Evolutionary conservation across 2,329 filamentous ascomycete genomes (phyloP), one percentile per base, ranked within the genome.

Genomic region (Gliomastix tumulicola): DNA sequence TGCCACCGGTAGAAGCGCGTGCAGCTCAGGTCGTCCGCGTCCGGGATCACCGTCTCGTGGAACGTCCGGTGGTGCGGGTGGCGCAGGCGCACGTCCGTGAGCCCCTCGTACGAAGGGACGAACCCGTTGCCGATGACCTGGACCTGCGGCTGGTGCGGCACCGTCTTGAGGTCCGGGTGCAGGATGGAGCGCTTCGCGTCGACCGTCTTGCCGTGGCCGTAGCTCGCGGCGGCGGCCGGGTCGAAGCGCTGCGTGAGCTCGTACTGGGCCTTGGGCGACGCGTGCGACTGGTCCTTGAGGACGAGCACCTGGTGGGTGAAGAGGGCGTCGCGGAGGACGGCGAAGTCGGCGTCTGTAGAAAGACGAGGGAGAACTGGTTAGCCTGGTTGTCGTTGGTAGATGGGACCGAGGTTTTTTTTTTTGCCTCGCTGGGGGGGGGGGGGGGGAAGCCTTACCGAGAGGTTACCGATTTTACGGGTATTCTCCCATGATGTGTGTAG

Each of bases 1-100:
- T 88, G 84, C 84, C 84, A 88, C 41, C 84, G 68, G 60, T 85
- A 88, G 61, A 87, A 79, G 62, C 62, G 64, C 4, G 71, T 74
- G 41, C 53, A 68, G 47, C 61, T 60, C 16, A 69, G 55, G 42
- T 74, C 69, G n/a, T 71, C 65, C 7, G 59, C 56, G 12, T 58
- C 60, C 0, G 82, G 71, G 43, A 89, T 75, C 16, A 63, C 53
- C 6, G 76, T 74, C 36, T 75, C 73, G 57, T 89, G 84, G 59
- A 89, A 89, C 2, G 79, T 87, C 40, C 71, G 73, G 64, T 89
- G 85, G 51, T 89, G 84, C 6, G 85, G 84, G 51, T 89, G 85
- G 38, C 74, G 74, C 21, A 89, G 71, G 22, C 65, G 74, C 43
- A 88, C 71, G 52, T 88, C 68, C 45, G 71, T 60, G 9, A 89